Base-by-base conservation (phyloP, 139 green algal species). In the Gonium pectorale region DNA sequence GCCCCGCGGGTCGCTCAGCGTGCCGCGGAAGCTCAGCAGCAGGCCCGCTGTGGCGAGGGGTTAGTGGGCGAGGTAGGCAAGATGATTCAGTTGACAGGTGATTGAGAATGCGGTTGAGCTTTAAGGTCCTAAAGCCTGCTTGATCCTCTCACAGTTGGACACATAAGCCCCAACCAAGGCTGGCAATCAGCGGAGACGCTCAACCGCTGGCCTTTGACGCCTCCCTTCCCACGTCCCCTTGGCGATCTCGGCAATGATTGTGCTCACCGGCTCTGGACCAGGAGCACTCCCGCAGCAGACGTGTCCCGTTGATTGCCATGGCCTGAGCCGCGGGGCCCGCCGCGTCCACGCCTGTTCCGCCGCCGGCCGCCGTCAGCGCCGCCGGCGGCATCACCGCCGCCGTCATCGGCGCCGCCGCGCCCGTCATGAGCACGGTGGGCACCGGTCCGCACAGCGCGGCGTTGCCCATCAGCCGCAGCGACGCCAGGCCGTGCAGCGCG, bases 281-380 rank as follows among this genome's bases (percentile, higher is more conserved):
- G 22, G 77, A 43, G 62, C 77, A 83, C 26, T 35, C 21, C n/a
- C 31, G 62, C 77, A 83, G 60, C 62, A 83, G 62, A 31, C 9
- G 29, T 9, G 77, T 83, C 31, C 77, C 77, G 26, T 63, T 43
- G 33, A 83, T 40, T 17, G 77, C 77, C 0, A 62, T 41, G 7
- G 75, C 56, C 54, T 72, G 59, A 15, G 75, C 75, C 21, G 59
- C 40, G 31, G 31, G 3, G 31, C 44, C n/a, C 37, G 43, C n/a
- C 15, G 37, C 44, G 68, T 1, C 2, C 38, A 24, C 44, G 7
- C 46, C 27, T 26, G 33, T 33, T 51, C 35, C 44, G 13, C 49
- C 24, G 26, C 4, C n/a, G n/a, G n/a, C n/a, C 38, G 21, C 15
- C 38, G 26, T 9, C 19, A 24, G n/a, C 74, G n/a, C 60, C 40